Percentiles rank a stretch among this genome's conserved stretches.
Evolutionary conservation across 2,329 filamentous ascomycete species (phyloP).

Genomic region (Dothideomycetes sp.): DNA sequence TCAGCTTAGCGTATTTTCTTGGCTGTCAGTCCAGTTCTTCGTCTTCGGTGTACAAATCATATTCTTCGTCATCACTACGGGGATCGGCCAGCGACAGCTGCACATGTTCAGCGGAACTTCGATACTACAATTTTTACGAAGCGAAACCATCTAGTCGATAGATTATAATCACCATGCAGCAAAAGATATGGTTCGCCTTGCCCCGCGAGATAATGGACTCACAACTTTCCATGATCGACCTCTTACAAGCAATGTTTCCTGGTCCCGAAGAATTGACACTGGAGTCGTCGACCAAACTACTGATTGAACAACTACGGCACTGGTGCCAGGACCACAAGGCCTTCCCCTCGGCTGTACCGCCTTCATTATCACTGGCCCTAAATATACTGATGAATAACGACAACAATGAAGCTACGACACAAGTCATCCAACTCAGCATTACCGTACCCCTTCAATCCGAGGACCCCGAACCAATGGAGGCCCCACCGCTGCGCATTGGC

Average conservation of each 20-base stretch:
- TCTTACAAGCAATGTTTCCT: constrained; percentile 7
- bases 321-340: not conserved
- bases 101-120: no score
- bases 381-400: not conserved
- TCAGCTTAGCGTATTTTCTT: no score
- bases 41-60: no score
- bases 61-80: no score
- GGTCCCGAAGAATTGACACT: not conserved
- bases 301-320: not conserved
- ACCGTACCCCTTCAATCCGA: constrained; percentile 21
- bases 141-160: not conserved
- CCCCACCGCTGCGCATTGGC: constrained; percentile 31
- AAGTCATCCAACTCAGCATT: constrained; percentile 24
- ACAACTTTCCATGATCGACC: constrained; percentile 4
- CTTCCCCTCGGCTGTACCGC: not conserved
- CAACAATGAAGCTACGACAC: not conserved
- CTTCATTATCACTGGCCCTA: not conserved
- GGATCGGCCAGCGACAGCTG: no score
- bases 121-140: no score
- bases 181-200: not conserved
- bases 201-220: constrained; percentile 1
- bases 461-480: constrained; percentile 18
- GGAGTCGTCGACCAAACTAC: not conserved
- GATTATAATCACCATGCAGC: not conserved
- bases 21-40: no score